Conservation (phyloP, 495 filamentous ascomycete genomes). For the Trypethelium eluteriae region DNA sequence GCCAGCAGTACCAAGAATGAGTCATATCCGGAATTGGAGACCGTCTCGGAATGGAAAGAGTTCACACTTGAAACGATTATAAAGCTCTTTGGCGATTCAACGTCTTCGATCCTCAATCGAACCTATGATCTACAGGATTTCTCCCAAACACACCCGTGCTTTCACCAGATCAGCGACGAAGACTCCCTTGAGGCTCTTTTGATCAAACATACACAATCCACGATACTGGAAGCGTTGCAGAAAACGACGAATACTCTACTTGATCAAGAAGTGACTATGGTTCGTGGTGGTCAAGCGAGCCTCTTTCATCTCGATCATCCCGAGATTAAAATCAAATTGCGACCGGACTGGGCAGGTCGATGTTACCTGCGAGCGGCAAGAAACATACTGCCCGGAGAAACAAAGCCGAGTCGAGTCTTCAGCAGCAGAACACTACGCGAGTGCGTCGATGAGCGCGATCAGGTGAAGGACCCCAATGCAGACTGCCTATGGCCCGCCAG, state of each 20-base stretch:
- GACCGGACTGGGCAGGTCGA: background rate
- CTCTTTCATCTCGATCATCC: constrained; percentile 1
- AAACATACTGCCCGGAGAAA: background rate
- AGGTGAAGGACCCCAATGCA: background rate
- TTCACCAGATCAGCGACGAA: constrained; percentile 2
- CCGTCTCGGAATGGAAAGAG: constrained; percentile 6
- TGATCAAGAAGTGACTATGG: constrained; percentile 6
- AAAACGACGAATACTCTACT: background rate
- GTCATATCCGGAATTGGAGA: background rate
- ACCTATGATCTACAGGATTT: constrained; percentile 2
- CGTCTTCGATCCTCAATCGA: background rate
- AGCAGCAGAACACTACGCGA: background rate
- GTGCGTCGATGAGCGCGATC: background rate
- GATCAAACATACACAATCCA: constrained; percentile 7
- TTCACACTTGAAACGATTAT: constrained; percentile 1
- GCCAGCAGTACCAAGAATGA: constrained; percentile 9
- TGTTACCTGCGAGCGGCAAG: background rate
- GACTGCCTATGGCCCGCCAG: background rate
- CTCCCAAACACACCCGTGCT: background rate
- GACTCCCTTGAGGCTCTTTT: constrained; percentile 4
- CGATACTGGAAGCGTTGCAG: constrained; percentile 6
- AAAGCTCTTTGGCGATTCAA: background rate
- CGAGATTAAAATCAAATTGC: background rate
- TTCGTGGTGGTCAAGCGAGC: background rate
- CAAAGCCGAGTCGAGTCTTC: constrained; percentile 6